These are phyloP conservation scores for Tardiomyces depauwii DNA, from an alignment of 1,139 yeast species.

Conservation along the genomic window DNA sequence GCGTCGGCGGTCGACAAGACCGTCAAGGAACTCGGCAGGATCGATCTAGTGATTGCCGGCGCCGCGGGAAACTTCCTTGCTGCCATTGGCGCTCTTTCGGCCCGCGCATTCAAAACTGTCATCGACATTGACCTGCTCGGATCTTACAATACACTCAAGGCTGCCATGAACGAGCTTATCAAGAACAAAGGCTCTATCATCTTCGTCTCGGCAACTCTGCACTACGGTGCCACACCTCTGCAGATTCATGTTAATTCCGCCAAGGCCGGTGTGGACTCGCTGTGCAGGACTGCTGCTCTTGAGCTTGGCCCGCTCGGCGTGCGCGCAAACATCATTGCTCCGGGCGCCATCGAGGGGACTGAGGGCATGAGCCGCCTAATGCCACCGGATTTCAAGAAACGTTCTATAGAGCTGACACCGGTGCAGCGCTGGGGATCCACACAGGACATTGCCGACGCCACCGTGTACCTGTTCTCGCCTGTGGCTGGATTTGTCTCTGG, in stretches of 20 bases:
- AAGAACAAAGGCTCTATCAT: constrained; percentile 57
- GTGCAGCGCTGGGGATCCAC: constrained; percentile 67
- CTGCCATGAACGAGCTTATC: constrained; percentile 53
- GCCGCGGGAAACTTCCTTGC: constrained; percentile 91
- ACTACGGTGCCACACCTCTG: constrained; percentile 76
- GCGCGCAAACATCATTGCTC: constrained; percentile 72
- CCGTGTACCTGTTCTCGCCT: constrained; percentile 71
- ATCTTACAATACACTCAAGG: constrained; percentile 78
- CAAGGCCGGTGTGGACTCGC: constrained; percentile 86
- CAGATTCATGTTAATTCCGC: constrained; percentile 89
- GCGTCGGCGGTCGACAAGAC: constrained; percentile 53
- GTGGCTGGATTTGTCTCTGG: constrained; percentile 78
- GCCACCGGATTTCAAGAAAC: constrained; percentile 31
- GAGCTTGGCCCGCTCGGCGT: constrained; percentile 86
- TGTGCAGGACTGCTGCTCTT: constrained; percentile 70
- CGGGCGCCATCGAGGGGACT: constrained; percentile 73
- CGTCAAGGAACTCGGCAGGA: constrained; percentile 53
- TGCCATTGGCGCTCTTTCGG: constrained; percentile 64
- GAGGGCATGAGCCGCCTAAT: constrained; percentile 61
- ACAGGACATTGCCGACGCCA: constrained; percentile 78
- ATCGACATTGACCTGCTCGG: constrained; percentile 78
- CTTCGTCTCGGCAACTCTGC: constrained; percentile 79
- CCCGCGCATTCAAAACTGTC: constrained; percentile 82
- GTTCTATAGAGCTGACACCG: constrained; percentile 45
- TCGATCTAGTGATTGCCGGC: constrained; percentile 83